Conservation (phyloP, 768 basidiomycete genomes). For the Holtermannia corniformis region DNA sequence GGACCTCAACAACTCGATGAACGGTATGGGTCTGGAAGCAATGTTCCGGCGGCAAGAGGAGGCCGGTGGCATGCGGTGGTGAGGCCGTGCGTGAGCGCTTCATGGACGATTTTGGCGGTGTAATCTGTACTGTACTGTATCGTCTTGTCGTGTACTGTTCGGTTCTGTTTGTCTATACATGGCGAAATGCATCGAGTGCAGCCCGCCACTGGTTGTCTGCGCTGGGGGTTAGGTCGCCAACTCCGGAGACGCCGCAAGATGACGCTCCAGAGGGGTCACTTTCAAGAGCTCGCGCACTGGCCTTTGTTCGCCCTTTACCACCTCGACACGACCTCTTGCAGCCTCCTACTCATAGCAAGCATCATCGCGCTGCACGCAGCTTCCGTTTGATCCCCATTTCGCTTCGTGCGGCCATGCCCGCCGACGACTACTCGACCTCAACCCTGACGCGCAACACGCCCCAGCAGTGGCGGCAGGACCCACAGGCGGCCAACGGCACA, state of each 20-base stretch:
- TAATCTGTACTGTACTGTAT: not conserved
- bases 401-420: not conserved
- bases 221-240: not conserved
- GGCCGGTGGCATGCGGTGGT: constrained; percentile 25
- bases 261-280: not conserved
- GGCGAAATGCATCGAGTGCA: not conserved
- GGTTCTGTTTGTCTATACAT: too few species aligned
- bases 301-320: too few species aligned
- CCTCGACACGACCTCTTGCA: too few species aligned
- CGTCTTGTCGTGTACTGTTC: not conserved
- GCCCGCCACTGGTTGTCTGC: not conserved
- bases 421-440: not conserved
- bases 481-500: not conserved
- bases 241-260: not conserved
- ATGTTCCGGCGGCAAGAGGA: constrained; percentile 17
- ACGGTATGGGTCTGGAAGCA: constrained; percentile 12
- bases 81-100: not conserved
- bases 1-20: constrained; percentile 19
- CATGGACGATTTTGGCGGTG: too few species aligned
- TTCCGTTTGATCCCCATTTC: not conserved
- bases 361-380: not conserved
- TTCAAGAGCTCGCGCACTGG: too few species aligned
- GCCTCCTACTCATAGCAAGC: too few species aligned
- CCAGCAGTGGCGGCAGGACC: not conserved
- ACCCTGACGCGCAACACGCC: not conserved